Percentiles rank a stretch among this genome's conserved stretches.
These are phyloP conservation scores for Berberis thunbergii DNA, from an alignment of 164 flowering plant genomes.

Conservation along the genomic window DNA sequence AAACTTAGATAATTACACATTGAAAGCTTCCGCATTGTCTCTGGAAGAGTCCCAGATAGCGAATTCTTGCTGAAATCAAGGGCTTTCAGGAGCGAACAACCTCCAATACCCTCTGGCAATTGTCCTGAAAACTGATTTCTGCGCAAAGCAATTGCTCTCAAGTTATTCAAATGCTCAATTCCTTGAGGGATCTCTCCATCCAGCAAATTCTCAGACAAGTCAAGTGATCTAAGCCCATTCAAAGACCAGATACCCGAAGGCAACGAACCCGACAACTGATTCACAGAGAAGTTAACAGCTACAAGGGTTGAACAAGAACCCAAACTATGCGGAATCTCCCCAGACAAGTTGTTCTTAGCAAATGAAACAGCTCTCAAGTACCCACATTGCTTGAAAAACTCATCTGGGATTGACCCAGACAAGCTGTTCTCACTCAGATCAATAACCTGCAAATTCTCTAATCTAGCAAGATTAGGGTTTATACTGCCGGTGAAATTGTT, in stretches of 20 bases:
- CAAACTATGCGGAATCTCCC: constrained; percentile 56
- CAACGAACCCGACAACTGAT: constrained; percentile 61
- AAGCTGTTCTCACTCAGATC: constrained; percentile 67
- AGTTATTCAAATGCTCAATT: constrained; percentile 35
- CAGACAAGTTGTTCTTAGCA: constrained; percentile 58
- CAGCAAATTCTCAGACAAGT: constrained; percentile 64
- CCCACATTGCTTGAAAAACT: constrained; percentile 70
- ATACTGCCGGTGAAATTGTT: constrained; percentile 70
- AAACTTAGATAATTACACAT: constrained; percentile 51
- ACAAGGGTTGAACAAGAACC: constrained; percentile 54
- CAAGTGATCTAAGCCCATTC: constrained; percentile 53
- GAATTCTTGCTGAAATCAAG: constrained; percentile 68
- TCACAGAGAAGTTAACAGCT: constrained; percentile 53
- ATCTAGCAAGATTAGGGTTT: constrained; percentile 39
- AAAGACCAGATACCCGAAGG: constrained; percentile 62
- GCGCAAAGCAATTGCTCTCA: constrained; percentile 43
- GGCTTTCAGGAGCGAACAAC: constrained; percentile 43
- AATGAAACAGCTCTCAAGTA: constrained; percentile 51
- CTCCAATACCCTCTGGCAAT: constrained; percentile 68
- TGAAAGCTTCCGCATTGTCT: constrained; percentile 50
- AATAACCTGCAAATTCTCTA: constrained; percentile 37
- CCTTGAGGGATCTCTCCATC: constrained; percentile 67
- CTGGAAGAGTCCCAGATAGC: constrained; percentile 59
- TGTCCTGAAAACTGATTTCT: constrained; percentile 53
- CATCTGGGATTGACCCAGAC: constrained; percentile 65